Conservation (phyloP, 108 stramenopile species). For the Pseudonitzschia pungens region DNA sequence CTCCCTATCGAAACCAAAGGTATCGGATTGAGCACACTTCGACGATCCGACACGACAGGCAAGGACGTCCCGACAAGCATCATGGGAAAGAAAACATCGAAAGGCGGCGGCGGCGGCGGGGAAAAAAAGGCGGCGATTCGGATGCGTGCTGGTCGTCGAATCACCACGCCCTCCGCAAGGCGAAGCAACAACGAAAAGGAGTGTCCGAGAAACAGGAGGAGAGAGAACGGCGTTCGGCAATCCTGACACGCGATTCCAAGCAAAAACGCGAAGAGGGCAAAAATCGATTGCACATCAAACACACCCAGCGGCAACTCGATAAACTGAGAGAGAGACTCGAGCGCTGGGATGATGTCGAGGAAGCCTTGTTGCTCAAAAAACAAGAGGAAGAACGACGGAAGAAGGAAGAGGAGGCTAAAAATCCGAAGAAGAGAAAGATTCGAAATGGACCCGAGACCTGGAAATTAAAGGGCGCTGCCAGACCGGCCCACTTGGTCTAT, state of each 20-base stretch:
- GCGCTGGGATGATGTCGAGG: constrained; percentile 75
- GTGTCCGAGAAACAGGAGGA: constrained; percentile 23
- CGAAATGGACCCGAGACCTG: constrained; percentile 81
- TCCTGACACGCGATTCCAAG: constrained; percentile 40
- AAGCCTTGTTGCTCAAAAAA: constrained; percentile 23
- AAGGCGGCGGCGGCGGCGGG: constrained; percentile 10
- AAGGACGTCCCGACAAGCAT: neutral
- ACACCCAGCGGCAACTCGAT: constrained; percentile 57
- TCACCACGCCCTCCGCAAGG: constrained; percentile 46
- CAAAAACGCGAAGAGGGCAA: constrained; percentile 46
- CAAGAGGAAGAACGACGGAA: constrained; percentile 41
- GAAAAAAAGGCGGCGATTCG: constrained; percentile 11
- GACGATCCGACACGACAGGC: no score
- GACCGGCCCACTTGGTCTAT: constrained; percentile 85
- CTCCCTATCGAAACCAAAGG: no score
- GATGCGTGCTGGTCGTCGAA: constrained; percentile 31
- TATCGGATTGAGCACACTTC: no score
- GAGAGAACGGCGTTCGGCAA: constrained; percentile 33
- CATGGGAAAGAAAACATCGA: constrained; percentile 5
- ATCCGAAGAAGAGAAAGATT: constrained; percentile 44
- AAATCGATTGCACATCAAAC: constrained; percentile 69
- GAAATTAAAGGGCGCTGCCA: constrained; percentile 87
- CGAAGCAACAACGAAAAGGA: constrained; percentile 35
- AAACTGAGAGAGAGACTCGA: constrained; percentile 50
- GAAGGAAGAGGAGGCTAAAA: constrained; percentile 27